A percentile compares a stretch with the other conserved stretches of the same genome.
These are phyloP conservation scores for Maudiozyma bulderi DNA, from an alignment of 805 yeast species.

Conservation along the genomic window DNA sequence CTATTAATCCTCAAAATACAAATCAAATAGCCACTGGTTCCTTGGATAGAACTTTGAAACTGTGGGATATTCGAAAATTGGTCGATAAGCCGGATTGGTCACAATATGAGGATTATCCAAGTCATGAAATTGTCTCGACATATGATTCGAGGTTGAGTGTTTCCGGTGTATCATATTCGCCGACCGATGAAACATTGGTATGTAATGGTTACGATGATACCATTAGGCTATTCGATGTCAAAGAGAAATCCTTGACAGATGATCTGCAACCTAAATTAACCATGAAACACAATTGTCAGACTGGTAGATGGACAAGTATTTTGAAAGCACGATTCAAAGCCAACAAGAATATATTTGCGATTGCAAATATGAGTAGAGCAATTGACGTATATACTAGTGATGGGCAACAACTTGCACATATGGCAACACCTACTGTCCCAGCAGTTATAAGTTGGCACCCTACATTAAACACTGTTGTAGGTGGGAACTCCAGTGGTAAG, in stretches of 20 bases:
- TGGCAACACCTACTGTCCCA: conserved; percentile 82
- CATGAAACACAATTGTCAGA: conserved; percentile 84
- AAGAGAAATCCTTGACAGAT: conserved; percentile 14
- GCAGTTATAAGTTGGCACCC: conserved; percentile 84
- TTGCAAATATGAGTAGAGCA: conserved; percentile 86
- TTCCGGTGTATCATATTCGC: conserved; percentile 72
- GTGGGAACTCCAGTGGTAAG: conserved; percentile 93
- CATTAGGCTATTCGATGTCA: conserved; percentile 58
- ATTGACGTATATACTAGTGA: conserved; percentile 71
- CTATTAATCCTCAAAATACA: conserved; percentile 58
- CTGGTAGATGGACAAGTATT: conserved; percentile 95
- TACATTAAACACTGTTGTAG: conserved; percentile 78
- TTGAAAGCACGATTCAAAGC: conserved; percentile 81
- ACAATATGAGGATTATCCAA: conserved; percentile 37
- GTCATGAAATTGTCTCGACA: conserved; percentile 37
- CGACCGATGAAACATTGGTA: conserved; percentile 55
- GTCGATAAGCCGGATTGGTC: conserved; percentile 44
- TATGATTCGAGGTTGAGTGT: conserved; percentile 72
- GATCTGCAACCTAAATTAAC: conserved; percentile 52
- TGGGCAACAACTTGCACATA: conserved; percentile 72
- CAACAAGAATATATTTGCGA: conserved; percentile 67
- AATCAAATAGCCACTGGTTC: conserved; percentile 80
- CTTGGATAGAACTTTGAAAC: conserved; percentile 68
- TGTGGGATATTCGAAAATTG: conserved; percentile 75
- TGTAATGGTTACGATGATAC: conserved; percentile 92